These are phyloP conservation scores for Phytophthora melonis DNA, from an alignment of 352 stramenopile species.

Conservation along the genomic window DNA sequence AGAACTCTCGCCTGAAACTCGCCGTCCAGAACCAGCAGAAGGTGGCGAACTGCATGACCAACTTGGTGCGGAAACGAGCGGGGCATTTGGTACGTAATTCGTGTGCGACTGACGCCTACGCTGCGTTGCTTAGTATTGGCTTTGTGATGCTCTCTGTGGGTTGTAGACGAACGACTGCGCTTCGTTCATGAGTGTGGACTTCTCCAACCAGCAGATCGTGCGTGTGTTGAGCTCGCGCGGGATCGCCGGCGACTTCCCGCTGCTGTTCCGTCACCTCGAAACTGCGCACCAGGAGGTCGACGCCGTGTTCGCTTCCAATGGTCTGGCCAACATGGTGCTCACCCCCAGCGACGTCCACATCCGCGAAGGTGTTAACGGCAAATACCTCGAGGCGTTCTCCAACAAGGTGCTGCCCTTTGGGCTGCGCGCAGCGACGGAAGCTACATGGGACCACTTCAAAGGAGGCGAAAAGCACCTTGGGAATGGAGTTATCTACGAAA, in stretches of 20 bases:
- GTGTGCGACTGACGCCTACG: neutral
- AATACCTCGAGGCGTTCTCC: conserved; percentile 50
- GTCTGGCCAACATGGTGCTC: conserved; percentile 42
- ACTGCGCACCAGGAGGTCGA: conserved; percentile 40
- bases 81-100: conserved; percentile 28
- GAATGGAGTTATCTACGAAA: conserved; percentile 50
- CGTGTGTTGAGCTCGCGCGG: conserved; percentile 29
- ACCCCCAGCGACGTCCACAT: conserved; percentile 43
- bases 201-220: conserved; percentile 30
- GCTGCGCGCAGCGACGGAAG: conserved; percentile 39
- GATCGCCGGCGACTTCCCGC: conserved; percentile 35
- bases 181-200: conserved; percentile 33
- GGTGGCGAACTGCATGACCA: conserved; percentile 31
- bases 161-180: conserved; percentile 37
- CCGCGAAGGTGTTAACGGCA: conserved; percentile 46
- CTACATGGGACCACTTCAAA: conserved; percentile 57
- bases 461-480: conserved; percentile 42
- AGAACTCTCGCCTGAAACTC: conserved; percentile 54
- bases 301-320: conserved; percentile 43
- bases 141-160: conserved; percentile 9
- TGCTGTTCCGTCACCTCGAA: conserved; percentile 43
- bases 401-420: conserved; percentile 58
- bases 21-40: conserved; percentile 49
- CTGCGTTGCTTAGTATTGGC: conserved; percentile 4
- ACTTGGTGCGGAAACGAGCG: conserved; percentile 35